Percentiles rank a stretch among this genome's conserved stretches.
Conservation (phyloP, 2,329 filamentous ascomycete genomes). For the Botrytis paeoniae region DNA sequence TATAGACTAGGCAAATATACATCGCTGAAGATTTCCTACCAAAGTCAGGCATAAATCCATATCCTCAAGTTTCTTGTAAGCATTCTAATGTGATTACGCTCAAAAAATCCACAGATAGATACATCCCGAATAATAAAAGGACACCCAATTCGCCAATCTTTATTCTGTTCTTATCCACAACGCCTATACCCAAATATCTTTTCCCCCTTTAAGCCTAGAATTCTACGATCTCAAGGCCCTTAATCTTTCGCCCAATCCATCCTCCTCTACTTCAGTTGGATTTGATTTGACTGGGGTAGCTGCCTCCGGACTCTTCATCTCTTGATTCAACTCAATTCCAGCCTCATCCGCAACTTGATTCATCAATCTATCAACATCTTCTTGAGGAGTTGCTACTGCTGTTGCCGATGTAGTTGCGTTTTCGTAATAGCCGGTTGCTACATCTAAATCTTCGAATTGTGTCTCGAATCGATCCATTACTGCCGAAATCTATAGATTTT, state of each 20-base stretch:
- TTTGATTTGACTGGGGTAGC: constrained; percentile 60
- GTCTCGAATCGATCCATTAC: constrained; percentile 66
- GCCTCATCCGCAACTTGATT: constrained; percentile 85
- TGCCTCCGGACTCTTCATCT: constrained; percentile 59
- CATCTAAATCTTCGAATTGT: constrained; percentile 50
- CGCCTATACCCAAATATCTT: constrained; percentile 12
- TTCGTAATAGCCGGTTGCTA: constrained; percentile 60
- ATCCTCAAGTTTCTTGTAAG: background rate
- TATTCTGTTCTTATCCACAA: constrained; percentile 7
- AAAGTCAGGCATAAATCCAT: background rate
- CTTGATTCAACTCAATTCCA: constrained; percentile 75
- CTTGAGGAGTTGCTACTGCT: constrained; percentile 69
- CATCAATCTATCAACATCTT: constrained; percentile 83
- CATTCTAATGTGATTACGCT: constrained; percentile 1
- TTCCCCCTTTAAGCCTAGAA: background rate
- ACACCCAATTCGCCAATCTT: constrained; percentile 3
- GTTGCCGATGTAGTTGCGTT: constrained; percentile 80
- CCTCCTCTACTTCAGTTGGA: constrained; percentile 74
- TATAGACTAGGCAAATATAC: background rate
- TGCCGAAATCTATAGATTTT: constrained; percentile 51
- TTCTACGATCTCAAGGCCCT: constrained; percentile 46
- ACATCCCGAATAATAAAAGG: background rate
- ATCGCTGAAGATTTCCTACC: background rate
- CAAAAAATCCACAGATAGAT: background rate
- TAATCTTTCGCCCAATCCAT: constrained; percentile 62